A percentile compares a stretch with the other conserved stretches of the same genome.
phyloP scores from a whole-genome alignment of 176 grass and related monocot species.

The Hsuehochloa calcarea region DNA sequence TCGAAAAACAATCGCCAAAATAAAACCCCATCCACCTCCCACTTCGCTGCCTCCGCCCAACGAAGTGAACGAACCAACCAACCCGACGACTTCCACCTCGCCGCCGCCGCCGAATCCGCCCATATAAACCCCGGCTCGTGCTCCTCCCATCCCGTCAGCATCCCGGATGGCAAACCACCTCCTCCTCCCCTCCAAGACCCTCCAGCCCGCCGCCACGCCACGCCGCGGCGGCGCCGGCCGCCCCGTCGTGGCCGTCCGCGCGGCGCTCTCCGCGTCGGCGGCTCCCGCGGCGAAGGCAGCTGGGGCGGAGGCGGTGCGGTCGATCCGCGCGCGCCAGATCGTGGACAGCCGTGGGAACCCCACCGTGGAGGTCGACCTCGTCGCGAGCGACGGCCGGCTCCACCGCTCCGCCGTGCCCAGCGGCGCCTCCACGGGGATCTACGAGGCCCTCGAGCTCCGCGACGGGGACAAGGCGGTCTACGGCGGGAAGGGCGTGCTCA shows the following conservation, averaged over 20 bases:
- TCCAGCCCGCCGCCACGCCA: constrained; percentile 13
- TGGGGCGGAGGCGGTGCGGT: constrained; percentile 48
- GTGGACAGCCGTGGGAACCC: constrained; percentile 94
- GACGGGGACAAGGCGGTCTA: constrained; percentile 82
- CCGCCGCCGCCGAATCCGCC: constrained; percentile 30
- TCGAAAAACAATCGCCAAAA: background rate
- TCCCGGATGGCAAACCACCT: constrained; percentile 36
- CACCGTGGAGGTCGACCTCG: constrained; percentile 93
- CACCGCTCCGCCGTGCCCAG: constrained; percentile 92
- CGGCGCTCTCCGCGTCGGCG: constrained; percentile 37
- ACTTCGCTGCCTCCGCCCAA: constrained; percentile 37
- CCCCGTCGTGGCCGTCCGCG: constrained; percentile 42
- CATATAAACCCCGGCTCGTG: background rate
- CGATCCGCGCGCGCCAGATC: constrained; percentile 94
- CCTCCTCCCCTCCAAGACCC: constrained; percentile 50
- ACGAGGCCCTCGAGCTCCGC: constrained; percentile 90
- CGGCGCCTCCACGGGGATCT: constrained; percentile 92
- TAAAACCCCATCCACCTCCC: background rate
- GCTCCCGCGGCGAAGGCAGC: background rate
- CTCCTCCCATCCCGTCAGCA: background rate
- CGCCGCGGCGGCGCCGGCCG: background rate
- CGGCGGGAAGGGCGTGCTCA: constrained; percentile 90
- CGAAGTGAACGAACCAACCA: background rate
- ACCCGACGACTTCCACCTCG: constrained; percentile 17
- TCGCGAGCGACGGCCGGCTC: constrained; percentile 56